These are phyloP conservation scores for Aspergillus homomorphus DNA, from an alignment of 495 filamentous ascomycete species.

Conservation along the genomic window DNA sequence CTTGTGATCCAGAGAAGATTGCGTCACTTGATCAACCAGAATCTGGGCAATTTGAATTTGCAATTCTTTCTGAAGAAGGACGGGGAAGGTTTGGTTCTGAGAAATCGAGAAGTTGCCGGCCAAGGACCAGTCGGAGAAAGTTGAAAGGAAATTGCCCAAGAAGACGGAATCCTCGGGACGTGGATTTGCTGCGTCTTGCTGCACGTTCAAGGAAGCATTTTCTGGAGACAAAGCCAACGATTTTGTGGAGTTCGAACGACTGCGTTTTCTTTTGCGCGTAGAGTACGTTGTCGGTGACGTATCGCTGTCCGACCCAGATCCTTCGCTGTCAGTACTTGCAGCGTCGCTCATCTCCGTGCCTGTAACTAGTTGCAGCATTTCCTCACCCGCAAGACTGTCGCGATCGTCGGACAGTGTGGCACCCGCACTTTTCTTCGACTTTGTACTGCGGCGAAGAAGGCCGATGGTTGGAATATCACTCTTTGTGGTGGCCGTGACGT, in stretches of 20 bases:
- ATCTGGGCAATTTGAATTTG: constrained; percentile 47
- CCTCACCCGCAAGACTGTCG: constrained; percentile 9
- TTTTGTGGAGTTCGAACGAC: constrained; percentile 33
- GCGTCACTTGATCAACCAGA: constrained; percentile 47
- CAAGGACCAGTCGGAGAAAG: constrained; percentile 45
- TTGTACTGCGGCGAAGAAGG: constrained; percentile 30
- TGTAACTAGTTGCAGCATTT: constrained; percentile 12
- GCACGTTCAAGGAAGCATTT: constrained; percentile 21
- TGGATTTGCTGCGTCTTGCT: constrained; percentile 18
- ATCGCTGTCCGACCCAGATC: constrained; percentile 23
- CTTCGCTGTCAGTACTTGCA: constrained; percentile 34
- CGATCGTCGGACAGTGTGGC: constrained; percentile 9
- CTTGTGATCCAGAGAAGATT: constrained; percentile 44
- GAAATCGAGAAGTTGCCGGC: constrained; percentile 42
- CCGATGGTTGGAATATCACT: constrained; percentile 43
- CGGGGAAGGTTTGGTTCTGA: constrained; percentile 31
- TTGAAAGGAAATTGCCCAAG: constrained; percentile 44
- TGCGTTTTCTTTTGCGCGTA: constrained; percentile 42
- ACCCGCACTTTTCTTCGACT: constrained; percentile 5
- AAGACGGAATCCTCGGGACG: constrained; percentile 38
- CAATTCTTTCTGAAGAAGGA: constrained; percentile 35
- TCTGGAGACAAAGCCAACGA: constrained; percentile 32
- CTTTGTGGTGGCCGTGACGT: constrained; percentile 7
- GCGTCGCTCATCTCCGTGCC: constrained; percentile 31
- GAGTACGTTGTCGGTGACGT: constrained; percentile 20